A percentile compares a stretch with the other conserved stretches of the same genome.
These are phyloP conservation scores for Grosmannia clavigera DNA, from an alignment of 2,329 filamentous ascomycete species.

Conservation along the genomic window DNA sequence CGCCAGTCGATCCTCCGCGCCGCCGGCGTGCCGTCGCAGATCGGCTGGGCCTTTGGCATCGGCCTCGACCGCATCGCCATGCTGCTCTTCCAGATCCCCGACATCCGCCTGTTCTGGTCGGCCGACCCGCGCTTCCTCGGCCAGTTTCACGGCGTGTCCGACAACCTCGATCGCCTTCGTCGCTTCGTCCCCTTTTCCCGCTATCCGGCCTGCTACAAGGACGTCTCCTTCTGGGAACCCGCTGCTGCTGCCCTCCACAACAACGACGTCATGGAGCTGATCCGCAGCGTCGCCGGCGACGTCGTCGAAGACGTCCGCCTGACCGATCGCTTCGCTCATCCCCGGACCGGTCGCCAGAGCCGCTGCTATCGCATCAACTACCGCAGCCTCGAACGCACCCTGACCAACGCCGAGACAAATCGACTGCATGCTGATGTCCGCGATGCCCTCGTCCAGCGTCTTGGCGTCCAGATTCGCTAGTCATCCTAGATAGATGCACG, in stretches of 20 bases:
- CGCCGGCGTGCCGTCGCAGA: slow-evolving; percentile 58
- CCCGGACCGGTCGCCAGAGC: slow-evolving; percentile 70
- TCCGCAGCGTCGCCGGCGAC: slow-evolving; percentile 71
- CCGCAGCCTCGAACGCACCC: slow-evolving; percentile 76
- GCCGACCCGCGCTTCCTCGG: slow-evolving; percentile 69
- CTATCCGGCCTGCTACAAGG: slow-evolving; percentile 78
- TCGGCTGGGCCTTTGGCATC: slow-evolving; percentile 93
- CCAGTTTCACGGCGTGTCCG: slow-evolving; percentile 61
- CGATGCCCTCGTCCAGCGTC: slow-evolving; percentile 49
- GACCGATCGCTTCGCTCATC: slow-evolving; percentile 79
- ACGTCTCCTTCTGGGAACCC: slow-evolving; percentile 83
- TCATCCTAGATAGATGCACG: no score
- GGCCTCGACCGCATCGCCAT: slow-evolving; percentile 93
- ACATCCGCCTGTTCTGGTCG: slow-evolving; percentile 96
- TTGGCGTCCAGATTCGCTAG: slow-evolving; percentile 70
- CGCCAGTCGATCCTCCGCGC: slow-evolving; percentile 70
- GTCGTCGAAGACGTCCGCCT: slow-evolving; percentile 76
- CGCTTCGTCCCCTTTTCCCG: slow-evolving; percentile 84
- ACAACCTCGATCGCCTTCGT: slow-evolving; percentile 33
- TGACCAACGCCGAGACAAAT: slow-evolving; percentile 76
- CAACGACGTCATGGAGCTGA: slow-evolving; percentile 95
- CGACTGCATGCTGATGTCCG: slow-evolving; percentile 58
- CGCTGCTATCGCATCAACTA: slow-evolving; percentile 92
- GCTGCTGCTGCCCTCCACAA: slow-evolving; percentile 50
- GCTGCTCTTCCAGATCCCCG: slow-evolving; percentile 90